Evolutionary conservation across 2,329 filamentous ascomycete species (phyloP).

Genomic region (Cladophialophora immunda): DNA sequence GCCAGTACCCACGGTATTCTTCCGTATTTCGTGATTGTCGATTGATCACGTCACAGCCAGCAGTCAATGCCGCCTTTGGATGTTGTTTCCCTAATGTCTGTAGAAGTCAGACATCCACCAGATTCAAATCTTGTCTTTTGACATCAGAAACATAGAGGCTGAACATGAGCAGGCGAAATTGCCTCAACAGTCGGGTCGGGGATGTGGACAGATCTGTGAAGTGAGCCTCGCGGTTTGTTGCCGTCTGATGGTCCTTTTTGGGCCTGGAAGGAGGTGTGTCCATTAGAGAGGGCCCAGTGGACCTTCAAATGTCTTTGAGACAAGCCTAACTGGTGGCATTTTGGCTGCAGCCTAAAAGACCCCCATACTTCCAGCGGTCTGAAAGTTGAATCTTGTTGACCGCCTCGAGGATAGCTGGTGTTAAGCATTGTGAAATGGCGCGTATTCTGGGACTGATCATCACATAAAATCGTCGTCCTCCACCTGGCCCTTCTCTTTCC

Average conservation of each 20-base stretch:
- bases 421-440: neutral
- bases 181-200: neutral
- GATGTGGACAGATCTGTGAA: neutral
- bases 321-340: no score
- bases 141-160: neutral
- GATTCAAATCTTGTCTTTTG: neutral
- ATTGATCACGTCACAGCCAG: neutral
- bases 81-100: neutral
- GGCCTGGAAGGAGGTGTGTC: neutral
- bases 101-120: neutral
- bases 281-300: neutral
- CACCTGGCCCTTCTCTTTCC: constrained; percentile 7
- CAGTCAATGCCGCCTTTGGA: neutral
- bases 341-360: no score
- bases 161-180: neutral
- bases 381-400: no score
- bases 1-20: neutral
- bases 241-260: neutral
- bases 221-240: neutral
- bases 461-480: constrained; percentile 2
- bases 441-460: no score
- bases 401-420: neutral
- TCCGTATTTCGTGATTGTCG: neutral
- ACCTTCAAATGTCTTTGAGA: no score
- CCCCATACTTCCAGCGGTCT: no score